A percentile compares a stretch with the other conserved stretches of the same genome.
Conservation (phyloP, 345 rosid species). For the Citropsis articulata region DNA sequence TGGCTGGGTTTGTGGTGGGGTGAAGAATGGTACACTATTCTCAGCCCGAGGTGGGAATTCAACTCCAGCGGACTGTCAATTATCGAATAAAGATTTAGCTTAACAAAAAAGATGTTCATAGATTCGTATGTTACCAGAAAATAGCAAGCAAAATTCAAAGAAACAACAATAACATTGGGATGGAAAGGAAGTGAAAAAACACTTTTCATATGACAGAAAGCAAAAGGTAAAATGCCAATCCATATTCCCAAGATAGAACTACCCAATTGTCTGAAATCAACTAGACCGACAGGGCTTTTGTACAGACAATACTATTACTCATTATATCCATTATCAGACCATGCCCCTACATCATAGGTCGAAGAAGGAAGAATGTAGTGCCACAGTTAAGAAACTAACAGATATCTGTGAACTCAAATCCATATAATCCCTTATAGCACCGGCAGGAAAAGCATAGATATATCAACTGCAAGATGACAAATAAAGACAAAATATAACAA, state of each 20-base stretch:
- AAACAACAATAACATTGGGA: background rate
- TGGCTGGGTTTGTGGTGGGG: slow-evolving; percentile 95
- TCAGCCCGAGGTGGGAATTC: slow-evolving; percentile 90
- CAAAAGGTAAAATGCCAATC: background rate
- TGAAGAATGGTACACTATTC: slow-evolving; percentile 79
- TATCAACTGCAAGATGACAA: background rate
- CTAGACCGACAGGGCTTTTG: background rate
- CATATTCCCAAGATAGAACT: background rate
- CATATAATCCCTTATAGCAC: background rate
- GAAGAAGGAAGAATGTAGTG: background rate
- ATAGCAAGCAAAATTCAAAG: background rate
- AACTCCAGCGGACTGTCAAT: slow-evolving; percentile 68
- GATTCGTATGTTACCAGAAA: background rate
- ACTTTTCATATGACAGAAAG: background rate
- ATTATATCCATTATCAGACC: background rate
- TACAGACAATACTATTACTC: background rate
- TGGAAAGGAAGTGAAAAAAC: background rate
- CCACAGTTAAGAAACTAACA: background rate
- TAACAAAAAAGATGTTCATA: background rate
- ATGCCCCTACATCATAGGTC: background rate
- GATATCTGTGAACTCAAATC: background rate
- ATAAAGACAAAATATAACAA: background rate
- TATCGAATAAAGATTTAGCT: slow-evolving; percentile 11
- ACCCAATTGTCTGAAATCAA: background rate
- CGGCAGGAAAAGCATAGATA: no score